These are phyloP conservation scores for Colletotrichum sp. DNA, from an alignment of 2,329 filamentous ascomycete genomes.

Conservation along the genomic window DNA sequence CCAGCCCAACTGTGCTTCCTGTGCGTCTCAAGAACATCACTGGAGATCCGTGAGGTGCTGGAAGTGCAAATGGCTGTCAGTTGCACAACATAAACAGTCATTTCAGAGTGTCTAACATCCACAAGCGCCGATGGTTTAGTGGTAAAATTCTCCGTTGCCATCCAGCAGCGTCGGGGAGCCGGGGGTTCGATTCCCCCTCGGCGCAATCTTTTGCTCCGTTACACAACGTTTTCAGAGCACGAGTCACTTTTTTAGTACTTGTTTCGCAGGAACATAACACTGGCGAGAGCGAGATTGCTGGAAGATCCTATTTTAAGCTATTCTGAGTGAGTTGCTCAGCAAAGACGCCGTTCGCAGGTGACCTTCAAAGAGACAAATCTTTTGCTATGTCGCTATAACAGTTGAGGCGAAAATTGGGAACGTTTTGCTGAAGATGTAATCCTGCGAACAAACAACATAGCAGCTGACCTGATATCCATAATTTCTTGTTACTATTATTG, in stretches of 20 bases:
- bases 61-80: background rate
- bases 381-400: too few relatives aligned
- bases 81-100: background rate
- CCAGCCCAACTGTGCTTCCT: background rate
- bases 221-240: background rate
- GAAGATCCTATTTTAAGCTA: too few relatives aligned
- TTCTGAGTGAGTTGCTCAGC: too few relatives aligned
- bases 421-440: background rate
- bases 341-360: too few relatives aligned
- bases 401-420: background rate
- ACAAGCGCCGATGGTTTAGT: slow-evolving; percentile 21
- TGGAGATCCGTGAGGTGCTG: background rate
- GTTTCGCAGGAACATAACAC: background rate
- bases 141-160: slow-evolving; percentile 23
- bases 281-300: too few relatives aligned
- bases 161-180: slow-evolving; percentile 18
- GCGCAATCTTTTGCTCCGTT: background rate
- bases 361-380: too few relatives aligned
- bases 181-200: slow-evolving; percentile 22
- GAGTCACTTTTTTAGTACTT: background rate
- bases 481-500: background rate
- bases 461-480: background rate
- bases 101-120: rapidly evolving
- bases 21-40: background rate
- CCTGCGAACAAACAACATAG: background rate